Evolutionary conservation across 1,139 yeast species (phyloP).

Genomic region (Debaryomyces subglobosus): DNA sequence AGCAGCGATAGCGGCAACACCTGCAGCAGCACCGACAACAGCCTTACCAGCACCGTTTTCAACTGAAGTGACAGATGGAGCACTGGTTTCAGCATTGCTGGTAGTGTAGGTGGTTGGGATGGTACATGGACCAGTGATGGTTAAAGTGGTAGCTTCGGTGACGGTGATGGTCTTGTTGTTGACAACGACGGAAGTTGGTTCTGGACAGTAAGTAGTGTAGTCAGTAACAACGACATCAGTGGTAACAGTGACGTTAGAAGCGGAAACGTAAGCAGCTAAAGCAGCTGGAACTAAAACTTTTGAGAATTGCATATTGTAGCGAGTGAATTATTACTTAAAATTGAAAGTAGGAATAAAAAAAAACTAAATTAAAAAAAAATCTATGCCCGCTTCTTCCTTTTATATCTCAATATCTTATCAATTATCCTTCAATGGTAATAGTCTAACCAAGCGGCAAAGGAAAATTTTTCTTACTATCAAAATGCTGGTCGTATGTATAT

Average conservation of each 20-base stretch:
- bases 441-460: neutral
- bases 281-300: conserved; percentile 42
- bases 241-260: conserved; percentile 48
- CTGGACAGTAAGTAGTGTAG: conserved; percentile 53
- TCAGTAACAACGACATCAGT: conserved; percentile 47
- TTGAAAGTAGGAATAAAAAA: neutral
- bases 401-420: neutral
- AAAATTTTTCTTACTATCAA: neutral
- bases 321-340: neutral
- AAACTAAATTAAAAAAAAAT: neutral
- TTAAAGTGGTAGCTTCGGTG: conserved; percentile 49
- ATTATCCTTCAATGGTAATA: neutral
- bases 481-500: neutral
- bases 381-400: neutral
- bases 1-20: conserved; percentile 54
- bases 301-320: conserved; percentile 43
- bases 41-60: conserved; percentile 41
- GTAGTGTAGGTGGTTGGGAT: conserved; percentile 49
- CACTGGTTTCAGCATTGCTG: conserved; percentile 20
- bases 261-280: conserved; percentile 42
- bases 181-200: conserved; percentile 40
- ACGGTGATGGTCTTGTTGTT: conserved; percentile 52
- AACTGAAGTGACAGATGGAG: conserved; percentile 20
- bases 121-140: conserved; percentile 51
- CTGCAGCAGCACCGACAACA: conserved; percentile 50